Conservation (phyloP, 176 grass and related monocot species). For the Musa schizocarpa region DNA sequence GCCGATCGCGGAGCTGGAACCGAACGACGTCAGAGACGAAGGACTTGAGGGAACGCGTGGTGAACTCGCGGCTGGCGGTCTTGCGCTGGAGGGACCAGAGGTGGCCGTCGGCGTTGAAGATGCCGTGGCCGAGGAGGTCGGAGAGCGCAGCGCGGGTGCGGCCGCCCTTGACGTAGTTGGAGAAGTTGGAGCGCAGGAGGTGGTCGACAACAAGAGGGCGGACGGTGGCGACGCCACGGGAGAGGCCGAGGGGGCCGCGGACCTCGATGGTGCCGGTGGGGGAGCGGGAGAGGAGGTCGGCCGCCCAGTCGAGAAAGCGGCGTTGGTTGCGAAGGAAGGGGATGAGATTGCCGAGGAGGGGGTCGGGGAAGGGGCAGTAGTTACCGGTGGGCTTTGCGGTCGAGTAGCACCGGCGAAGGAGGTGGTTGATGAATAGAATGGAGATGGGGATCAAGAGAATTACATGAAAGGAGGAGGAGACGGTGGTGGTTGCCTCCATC, state of each 20-base stretch:
- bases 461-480: too few species aligned
- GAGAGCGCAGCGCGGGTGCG: conserved; percentile 33
- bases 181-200: conserved; percentile 36
- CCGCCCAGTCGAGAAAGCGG: conserved; percentile 73
- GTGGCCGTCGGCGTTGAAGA: conserved; percentile 11
- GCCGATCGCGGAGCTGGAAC: not conserved
- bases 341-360: conserved; percentile 37
- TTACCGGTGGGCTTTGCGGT: not conserved
- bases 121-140: conserved; percentile 9
- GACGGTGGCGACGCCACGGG: conserved; percentile 51
- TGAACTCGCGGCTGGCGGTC: conserved; percentile 7
- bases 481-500: too few species aligned
- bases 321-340: conserved; percentile 48
- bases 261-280: conserved; percentile 56
- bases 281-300: conserved; percentile 34
- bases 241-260: conserved; percentile 29
- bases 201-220: conserved; percentile 42
- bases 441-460: too few species aligned
- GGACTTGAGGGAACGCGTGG: conserved; percentile 6
- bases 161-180: conserved; percentile 60
- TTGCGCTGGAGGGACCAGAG: conserved; percentile 8
- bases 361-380: conserved; percentile 53
- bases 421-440: too few species aligned
- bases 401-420: too few species aligned
- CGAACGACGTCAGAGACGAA: conserved; percentile 6